Evolutionary conservation across 176 grass and related monocot species (phyloP).

Genomic region (Puya raimondii): DNA sequence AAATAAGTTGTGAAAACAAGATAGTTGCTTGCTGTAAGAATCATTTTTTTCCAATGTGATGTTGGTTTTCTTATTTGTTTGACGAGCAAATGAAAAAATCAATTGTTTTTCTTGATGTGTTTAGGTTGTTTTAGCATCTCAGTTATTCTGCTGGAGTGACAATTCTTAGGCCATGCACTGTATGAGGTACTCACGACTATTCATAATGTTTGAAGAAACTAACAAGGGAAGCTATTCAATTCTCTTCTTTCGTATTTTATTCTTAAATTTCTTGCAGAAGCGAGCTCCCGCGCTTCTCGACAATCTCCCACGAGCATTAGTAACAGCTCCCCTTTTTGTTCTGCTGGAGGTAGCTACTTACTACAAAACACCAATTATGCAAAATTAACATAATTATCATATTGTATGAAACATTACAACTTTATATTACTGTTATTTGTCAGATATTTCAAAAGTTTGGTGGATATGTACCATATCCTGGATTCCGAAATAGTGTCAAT

Average conservation of each 20-base stretch:
- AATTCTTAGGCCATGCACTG: conserved; percentile 16
- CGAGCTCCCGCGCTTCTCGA: conserved; percentile 18
- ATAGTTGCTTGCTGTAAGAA: background rate
- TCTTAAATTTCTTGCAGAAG: conserved; percentile 10
- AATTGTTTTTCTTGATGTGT: too few relatives aligned
- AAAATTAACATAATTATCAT: background rate
- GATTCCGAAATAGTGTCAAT: conserved; percentile 53
- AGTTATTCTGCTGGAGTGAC: conserved; percentile 20
- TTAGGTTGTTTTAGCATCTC: conserved; percentile 12
- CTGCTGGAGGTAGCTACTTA: conserved; percentile 10
- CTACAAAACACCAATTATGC: background rate
- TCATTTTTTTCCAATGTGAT: background rate
- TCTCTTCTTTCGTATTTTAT: background rate
- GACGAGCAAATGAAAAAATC: too few relatives aligned
- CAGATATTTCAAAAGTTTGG: conserved; percentile 55
- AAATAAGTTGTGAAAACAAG: too few relatives aligned
- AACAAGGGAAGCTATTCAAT: background rate
- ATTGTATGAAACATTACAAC: background rate
- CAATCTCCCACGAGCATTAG: background rate
- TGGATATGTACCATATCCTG: conserved; percentile 82
- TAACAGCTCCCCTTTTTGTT: conserved; percentile 18
- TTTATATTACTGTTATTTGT: conserved; percentile 1
- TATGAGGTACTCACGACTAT: conserved; percentile 9
- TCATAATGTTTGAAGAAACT: background rate
- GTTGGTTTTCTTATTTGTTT: background rate